These are phyloP conservation scores for Pistacia vera DNA, from an alignment of 345 rosid genomes.

Conservation along the genomic window DNA sequence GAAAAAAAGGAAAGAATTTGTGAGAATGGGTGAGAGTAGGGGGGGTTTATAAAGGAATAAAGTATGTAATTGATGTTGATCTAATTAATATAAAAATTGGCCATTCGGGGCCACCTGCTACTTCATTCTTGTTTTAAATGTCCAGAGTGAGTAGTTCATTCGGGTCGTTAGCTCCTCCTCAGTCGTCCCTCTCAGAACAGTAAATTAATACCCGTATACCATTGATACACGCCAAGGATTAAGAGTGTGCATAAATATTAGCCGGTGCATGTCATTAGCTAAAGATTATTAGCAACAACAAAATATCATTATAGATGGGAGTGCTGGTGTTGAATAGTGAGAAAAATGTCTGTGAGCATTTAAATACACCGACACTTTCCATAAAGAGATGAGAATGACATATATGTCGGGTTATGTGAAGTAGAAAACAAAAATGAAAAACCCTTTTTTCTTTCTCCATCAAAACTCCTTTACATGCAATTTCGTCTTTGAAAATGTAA, in stretches of 20 bases:
- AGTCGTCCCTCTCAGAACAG: neutral
- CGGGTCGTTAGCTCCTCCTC: slow-evolving; percentile 1
- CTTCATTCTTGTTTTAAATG: neutral
- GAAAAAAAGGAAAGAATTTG: neutral
- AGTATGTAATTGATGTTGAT: neutral
- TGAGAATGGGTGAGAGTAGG: neutral
- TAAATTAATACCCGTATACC: neutral
- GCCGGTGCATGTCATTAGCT: neutral
- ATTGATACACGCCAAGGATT: neutral
- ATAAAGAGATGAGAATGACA: neutral
- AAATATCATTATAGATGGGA: neutral
- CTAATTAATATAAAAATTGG: neutral
- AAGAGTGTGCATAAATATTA: too few species aligned
- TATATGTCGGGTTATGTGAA: slow-evolving; percentile 12
- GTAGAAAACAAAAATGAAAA: neutral
- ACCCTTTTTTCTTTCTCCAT: neutral
- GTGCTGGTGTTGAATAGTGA: neutral
- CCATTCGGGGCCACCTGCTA: neutral
- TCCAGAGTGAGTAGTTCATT: slow-evolving; percentile 19
- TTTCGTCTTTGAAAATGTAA: neutral
- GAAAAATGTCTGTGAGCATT: neutral
- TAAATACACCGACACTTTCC: slow-evolving; percentile 19
- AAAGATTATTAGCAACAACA: too few species aligned
- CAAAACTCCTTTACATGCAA: neutral
- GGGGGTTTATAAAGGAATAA: slow-evolving; percentile 24